Conservation (phyloP, 106 monocot genomes). For the Posidonia australis region DNA sequence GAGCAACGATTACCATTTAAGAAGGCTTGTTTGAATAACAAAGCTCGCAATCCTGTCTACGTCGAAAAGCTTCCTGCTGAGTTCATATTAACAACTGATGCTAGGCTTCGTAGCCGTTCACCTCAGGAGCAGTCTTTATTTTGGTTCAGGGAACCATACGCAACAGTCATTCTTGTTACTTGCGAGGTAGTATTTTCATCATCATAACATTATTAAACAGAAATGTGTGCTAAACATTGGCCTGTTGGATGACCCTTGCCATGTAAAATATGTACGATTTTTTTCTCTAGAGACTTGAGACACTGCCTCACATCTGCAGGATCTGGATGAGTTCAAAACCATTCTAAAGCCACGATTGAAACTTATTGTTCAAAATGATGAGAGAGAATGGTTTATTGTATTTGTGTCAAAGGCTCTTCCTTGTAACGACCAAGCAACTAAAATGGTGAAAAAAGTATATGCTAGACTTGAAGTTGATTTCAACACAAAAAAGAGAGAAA, state of each 20-base stretch:
- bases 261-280: too few species aligned
- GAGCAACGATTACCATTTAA: conserved; percentile 63
- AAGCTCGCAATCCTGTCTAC: conserved; percentile 65
- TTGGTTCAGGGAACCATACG: conserved; percentile 98
- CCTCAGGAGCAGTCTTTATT: conserved; percentile 96
- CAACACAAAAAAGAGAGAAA: conserved; percentile 87
- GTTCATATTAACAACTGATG: conserved; percentile 88
- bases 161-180: conserved; percentile 84
- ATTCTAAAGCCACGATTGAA: conserved; percentile 91
- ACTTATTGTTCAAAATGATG: conserved; percentile 97
- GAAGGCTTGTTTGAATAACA: conserved; percentile 78
- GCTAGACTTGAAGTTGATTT: conserved; percentile 89
- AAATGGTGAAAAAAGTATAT: conserved; percentile 87
- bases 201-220: not conserved
- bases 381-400: conserved; percentile 92
- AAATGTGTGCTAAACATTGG: not conserved
- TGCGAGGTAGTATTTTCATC: conserved; percentile 60
- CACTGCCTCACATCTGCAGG: conserved; percentile 24
- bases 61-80: conserved; percentile 72
- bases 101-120: conserved; percentile 88
- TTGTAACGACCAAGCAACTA: conserved; percentile 73
- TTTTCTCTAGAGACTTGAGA: too few species aligned
- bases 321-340: conserved; percentile 96
- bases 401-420: conserved; percentile 93
- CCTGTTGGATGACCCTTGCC: too few species aligned